Evolutionary conservation across 2,329 filamentous ascomycete genomes (phyloP), one percentile per base, ranked within the genome.

Genomic region (Penicillium janthinellum): DNA sequence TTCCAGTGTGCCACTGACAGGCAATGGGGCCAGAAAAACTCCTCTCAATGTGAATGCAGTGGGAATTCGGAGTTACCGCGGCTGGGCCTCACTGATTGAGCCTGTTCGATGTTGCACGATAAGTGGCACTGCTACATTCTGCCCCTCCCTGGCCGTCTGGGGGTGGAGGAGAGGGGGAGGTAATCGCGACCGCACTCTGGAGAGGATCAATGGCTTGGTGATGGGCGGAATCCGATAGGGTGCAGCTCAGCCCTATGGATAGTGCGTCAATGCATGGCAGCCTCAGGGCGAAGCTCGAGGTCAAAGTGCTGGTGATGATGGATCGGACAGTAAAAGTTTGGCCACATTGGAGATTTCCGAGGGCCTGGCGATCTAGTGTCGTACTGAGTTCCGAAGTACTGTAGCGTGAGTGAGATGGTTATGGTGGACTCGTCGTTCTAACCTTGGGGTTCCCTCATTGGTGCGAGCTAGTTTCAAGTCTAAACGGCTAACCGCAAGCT

Each of bases 391-490:
- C 20, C 20, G 28, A 31, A n/a, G 28, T 17, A 17, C 17, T 17
- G 17, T 20, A 49, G 28, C 22, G 28, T 17, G 28, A 10, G 38
- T n/a, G 31, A 31, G 25, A 28, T 25, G 7, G 14, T 31, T 28
- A 12, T 31, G 12, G 44, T 14, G 44, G 44, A 15, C 25, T 47
- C 6, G 44, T 28, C 15, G 28, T 48, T 53, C 17, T 41, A 45
- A 34, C 57, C 57, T 41, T 42, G 37, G 28, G 25, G 37, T 39
- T 34, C 15, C 44, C 58, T 35, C 22, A 60, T 58, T 58, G 55
- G 56, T 44, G 38, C 22, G n/a, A 56, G 52, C 56, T 61, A 61
- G 47, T 34, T 22, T 56, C 56, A 34, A 56, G 52, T 56, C 56
- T 56, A 58, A 44, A 31, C 10, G 15, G 44, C 42, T 54, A 35